Evolutionary conservation across 108 stramenopile species (phyloP), one percentile per base, ranked within the genome.

Genomic region (Parietichytrium sp.): DNA sequence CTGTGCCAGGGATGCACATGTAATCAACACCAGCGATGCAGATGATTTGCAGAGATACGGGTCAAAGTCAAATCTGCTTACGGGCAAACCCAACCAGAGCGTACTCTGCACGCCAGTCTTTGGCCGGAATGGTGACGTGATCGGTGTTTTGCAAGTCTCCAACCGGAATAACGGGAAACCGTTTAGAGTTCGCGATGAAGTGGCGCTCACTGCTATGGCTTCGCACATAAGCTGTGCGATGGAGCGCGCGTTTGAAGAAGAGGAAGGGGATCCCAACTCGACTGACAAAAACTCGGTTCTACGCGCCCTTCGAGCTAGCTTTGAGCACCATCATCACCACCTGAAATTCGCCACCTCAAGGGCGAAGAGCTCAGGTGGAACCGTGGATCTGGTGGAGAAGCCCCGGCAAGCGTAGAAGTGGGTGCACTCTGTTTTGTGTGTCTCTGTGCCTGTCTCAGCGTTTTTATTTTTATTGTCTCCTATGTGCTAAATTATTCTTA

Each of bases 191-290:
- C 36, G 45, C 23, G 61, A 72, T 25, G 61, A 72, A 20, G 61
- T 72, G n/a, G 61, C 61, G 10, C 61, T 72, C 33, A 42, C 61
- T 10, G 61, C 61, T n/a, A 72, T 72, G 61, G 36, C 61, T 6
- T 33, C 61, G 10, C 61, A 72, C 42, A 72, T 72, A 13, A 72
- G 61, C 42, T 72, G 61, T 20, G 61, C 61, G 10, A 33, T 72
- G n/a, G 61, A 72, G 42, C 33, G 61, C 33, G 15, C 61, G 13
- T 13, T n/a, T 23, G 38, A 45, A 23, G 33, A 36, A 47, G 36
- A 33, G 6, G 61, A 72, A 20, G n/a, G n/a, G n/a, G n/a, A n/a
- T n/a, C n/a, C n/a, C n/a, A n/a, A n/a, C n/a, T n/a, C n/a, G n/a
- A n/a, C n/a, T n/a, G n/a, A n/a, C n/a, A 33, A 72, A 72, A 42